phyloP scores from a whole-genome alignment of 352 stramenopile species.

The Phytophthora cryptogea region DNA sequence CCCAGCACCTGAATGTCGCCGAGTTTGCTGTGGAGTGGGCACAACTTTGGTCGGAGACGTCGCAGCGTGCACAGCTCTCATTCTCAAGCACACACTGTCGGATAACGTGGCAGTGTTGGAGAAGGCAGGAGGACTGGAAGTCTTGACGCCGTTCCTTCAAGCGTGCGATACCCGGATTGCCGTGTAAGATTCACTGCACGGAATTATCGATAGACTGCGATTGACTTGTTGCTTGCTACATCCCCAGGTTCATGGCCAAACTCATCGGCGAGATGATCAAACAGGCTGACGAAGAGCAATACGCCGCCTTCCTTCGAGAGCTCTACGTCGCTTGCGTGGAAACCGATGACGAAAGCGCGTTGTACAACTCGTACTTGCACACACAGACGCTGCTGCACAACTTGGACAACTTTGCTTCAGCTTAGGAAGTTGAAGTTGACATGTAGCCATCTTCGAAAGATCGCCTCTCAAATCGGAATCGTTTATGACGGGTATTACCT shows the following conservation, averaged over 20 bases:
- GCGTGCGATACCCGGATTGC: constrained; percentile 51
- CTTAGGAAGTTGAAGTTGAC: constrained; percentile 11
- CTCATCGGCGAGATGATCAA: constrained; percentile 40
- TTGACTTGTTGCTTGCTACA: constrained; percentile 4
- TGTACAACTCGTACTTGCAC: constrained; percentile 47
- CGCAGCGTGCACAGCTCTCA: constrained; percentile 31
- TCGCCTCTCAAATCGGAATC: constrained; percentile 22
- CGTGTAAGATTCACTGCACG: constrained; percentile 44
- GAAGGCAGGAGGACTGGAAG: constrained; percentile 17
- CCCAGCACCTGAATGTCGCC: constrained; percentile 23
- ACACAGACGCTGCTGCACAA: constrained; percentile 38
- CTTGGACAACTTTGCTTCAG: constrained; percentile 1
- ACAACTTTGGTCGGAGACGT: constrained; percentile 37
- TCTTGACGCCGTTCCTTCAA: constrained; percentile 35
- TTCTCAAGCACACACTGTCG: constrained; percentile 28
- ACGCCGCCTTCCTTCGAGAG: constrained; percentile 41
- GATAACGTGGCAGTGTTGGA: constrained; percentile 10
- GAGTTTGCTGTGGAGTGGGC: constrained; percentile 40
- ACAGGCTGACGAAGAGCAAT: constrained; percentile 29
- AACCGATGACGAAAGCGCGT: constrained; percentile 37
- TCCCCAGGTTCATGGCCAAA: constrained; percentile 54
- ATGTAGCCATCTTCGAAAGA: constrained; percentile 23
- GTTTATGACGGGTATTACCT: background rate
- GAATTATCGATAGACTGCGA: background rate
- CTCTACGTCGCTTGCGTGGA: constrained; percentile 48